These are phyloP conservation scores for Vickermania ingenoplastis DNA, from an alignment of 208 protist species.

Conservation along the genomic window DNA sequence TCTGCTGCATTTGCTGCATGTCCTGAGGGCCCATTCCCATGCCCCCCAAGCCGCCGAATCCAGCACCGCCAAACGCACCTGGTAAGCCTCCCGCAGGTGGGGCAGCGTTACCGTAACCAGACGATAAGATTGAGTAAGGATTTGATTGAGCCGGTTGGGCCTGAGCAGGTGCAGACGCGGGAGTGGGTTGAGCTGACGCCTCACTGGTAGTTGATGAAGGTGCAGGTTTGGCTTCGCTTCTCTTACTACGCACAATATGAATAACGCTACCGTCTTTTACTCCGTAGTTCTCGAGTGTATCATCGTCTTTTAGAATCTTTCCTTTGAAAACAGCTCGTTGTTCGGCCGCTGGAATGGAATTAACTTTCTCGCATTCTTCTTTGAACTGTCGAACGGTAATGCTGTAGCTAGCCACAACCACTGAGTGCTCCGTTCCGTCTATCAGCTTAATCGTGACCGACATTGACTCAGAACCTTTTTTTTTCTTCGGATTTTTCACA, in stretches of 20 bases:
- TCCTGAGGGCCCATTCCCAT: conserved; percentile 9
- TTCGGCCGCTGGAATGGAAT: conserved; percentile 68
- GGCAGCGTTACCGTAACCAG: conserved; percentile 1
- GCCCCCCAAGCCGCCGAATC: conserved; percentile 11
- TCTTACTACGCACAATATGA: conserved; percentile 80
- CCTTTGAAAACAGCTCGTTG: conserved; percentile 78
- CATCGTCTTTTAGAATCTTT: conserved; percentile 80
- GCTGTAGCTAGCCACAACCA: conserved; percentile 64
- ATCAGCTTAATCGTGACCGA: conserved; percentile 73
- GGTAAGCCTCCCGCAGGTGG: neutral
- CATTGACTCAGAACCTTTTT: conserved; percentile 39
- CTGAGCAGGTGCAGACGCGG: conserved; percentile 2
- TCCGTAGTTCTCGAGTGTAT: conserved; percentile 58
- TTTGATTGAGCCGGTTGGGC: neutral
- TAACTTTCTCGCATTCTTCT: conserved; percentile 20
- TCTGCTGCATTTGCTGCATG: conserved; percentile 17
- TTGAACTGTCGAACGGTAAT: conserved; percentile 71
- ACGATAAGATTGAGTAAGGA: neutral
- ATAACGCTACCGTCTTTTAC: conserved; percentile 72
- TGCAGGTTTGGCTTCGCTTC: conserved; percentile 8
- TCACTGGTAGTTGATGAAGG: conserved; percentile 4
- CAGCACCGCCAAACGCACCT: neutral
- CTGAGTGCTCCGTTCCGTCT: conserved; percentile 54
- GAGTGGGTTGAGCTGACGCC: conserved; percentile 2
- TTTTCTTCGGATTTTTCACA: neutral